Evolutionary conservation across 352 stramenopile genomes (phyloP).

Genomic region (Pythium inflatum): DNA sequence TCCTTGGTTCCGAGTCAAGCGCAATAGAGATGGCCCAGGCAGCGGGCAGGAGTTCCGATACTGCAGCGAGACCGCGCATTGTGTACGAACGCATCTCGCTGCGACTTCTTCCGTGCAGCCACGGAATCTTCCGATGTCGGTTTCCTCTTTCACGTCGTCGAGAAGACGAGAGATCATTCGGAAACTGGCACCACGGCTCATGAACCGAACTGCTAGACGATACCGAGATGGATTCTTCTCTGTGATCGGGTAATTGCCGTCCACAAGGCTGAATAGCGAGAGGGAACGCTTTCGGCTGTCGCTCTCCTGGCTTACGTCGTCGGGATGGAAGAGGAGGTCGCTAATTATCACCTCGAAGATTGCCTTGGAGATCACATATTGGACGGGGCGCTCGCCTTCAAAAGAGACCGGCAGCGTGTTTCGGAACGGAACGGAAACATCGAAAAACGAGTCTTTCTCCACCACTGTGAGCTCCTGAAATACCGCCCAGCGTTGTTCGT

Average conservation of each 20-base stretch:
- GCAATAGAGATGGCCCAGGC: constrained; percentile 22
- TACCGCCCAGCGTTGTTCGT: background rate
- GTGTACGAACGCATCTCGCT: constrained; percentile 7
- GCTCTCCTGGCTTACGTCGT: background rate
- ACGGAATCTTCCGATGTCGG: constrained; percentile 1
- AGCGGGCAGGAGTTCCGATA: background rate
- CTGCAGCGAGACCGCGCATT: constrained; percentile 12
- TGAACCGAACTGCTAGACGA: constrained; percentile 25
- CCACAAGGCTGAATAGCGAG: background rate
- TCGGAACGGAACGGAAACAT: background rate
- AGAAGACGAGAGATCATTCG: constrained; percentile 20
- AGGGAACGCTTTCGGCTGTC: background rate
- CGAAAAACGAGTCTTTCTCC: background rate
- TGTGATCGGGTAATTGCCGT: constrained; percentile 4
- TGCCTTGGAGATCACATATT: background rate
- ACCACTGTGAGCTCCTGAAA: background rate
- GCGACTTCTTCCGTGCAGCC: constrained; percentile 5
- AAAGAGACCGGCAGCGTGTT: background rate
- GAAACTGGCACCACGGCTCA: constrained; percentile 21
- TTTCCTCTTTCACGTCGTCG: constrained; percentile 13
- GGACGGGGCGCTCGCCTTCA: background rate
- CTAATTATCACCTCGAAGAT: constrained; percentile 11
- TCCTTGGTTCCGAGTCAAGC: constrained; percentile 5
- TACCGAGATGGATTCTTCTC: constrained; percentile 25
- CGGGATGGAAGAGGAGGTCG: constrained; percentile 4